A percentile compares a stretch with the other conserved stretches of the same genome.
phyloP scores from a whole-genome alignment of 192 early-diverging fungal genomes.

The Neocallimastix lanati region DNA sequence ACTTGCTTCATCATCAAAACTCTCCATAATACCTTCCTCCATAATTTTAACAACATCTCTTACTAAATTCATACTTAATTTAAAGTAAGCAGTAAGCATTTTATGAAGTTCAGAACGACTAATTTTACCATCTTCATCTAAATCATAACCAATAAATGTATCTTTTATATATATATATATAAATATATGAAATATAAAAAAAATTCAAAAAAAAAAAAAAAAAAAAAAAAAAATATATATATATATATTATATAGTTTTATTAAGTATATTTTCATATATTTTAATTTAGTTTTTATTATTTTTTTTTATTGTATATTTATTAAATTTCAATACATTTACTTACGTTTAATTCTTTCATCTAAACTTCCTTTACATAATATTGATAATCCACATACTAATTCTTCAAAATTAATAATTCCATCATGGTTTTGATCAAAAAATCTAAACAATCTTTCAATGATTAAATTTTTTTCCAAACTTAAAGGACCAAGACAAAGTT shows the following conservation, averaged over 20 bases:
- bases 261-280: too few species aligned
- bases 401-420: slow-evolving; percentile 60
- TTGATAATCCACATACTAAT: slow-evolving; percentile 59
- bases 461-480: slow-evolving; percentile 71
- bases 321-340: slow-evolving; percentile 2
- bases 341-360: slow-evolving; percentile 77
- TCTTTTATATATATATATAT: slow-evolving; percentile 17
- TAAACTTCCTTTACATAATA: slow-evolving; percentile 70
- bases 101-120: slow-evolving; percentile 66
- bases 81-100: slow-evolving; percentile 87
- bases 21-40: slow-evolving; percentile 76
- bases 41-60: slow-evolving; percentile 72
- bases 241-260: too few species aligned
- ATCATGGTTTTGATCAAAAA: slow-evolving; percentile 76
- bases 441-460: slow-evolving; percentile 66
- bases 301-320: neutral
- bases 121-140: slow-evolving; percentile 70
- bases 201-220: too few species aligned
- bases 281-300: too few species aligned
- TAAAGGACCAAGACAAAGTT: slow-evolving; percentile 67
- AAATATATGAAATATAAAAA: too few species aligned
- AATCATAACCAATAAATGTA: slow-evolving; percentile 81
- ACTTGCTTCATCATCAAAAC: slow-evolving; percentile 54
- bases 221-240: too few species aligned
- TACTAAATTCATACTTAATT: slow-evolving; percentile 74